Base-by-base conservation (phyloP, 148 eudicot genomes). In the Silene latifolia region DNA sequence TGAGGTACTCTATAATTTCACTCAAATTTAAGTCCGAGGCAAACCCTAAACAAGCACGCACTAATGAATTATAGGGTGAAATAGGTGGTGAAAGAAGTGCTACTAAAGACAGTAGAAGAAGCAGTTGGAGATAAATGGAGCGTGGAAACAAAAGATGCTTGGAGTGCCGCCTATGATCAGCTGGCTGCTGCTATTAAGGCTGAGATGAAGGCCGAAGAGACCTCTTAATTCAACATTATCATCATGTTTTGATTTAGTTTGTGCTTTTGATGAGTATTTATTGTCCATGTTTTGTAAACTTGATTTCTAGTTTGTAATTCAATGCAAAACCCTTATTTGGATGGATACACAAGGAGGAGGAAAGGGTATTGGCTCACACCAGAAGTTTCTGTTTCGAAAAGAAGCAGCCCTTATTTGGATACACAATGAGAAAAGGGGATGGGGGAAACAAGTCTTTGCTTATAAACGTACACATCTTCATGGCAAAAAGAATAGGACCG, bases 71-170 rank as follows among this genome's bases (percentile, higher is more conserved):
- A 39, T 12, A 42, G 18, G 27, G 44, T 54, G 29, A 12, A 68
- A 39, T 67, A 80, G 83, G 76, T 80, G 5, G 83, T 80, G 63
- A 80, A 80, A 76, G 29, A 80, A 80, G 83, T 79, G 17, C 29
- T 80, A 7, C 15, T 80, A 46, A 72, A 71, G 72, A 80, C 83
- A 58, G 13, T 80, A 0, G 72, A 80, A 67, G 83, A 80, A 66
- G 83, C 83, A 27, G 60, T 53, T 17, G 83, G 73, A 15, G 79
- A 80, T 9, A 80, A 80, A 59, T 80, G 79, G 79, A 76, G 63
- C 46, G 68, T 71, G 48, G 76, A 76, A 46, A 65, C 67, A 64
- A 80, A 76, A 42, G 8, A 54, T 12, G 83, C 79, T 5, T 80
- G 83, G 83, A 59, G 62, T 56, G 27, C 8, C 59, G 83, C 83